phyloP scores from a whole-genome alignment of 805 yeast genomes.

The Ogataea nitratoaversa region DNA sequence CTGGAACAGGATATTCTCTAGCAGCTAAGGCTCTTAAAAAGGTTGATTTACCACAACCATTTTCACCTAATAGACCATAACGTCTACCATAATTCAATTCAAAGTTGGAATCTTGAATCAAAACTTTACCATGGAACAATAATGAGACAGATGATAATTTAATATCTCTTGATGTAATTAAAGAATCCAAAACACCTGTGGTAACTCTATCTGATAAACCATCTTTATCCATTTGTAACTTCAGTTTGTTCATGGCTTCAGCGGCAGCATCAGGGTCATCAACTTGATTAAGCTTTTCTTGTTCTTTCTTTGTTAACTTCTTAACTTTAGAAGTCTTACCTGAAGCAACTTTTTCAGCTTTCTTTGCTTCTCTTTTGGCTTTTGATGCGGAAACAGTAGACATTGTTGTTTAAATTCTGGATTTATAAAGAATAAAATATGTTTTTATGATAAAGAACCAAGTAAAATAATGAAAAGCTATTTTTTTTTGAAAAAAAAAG shows the following conservation, averaged over 20 bases:
- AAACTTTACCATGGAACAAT: slow-evolving; percentile 95
- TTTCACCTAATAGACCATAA: slow-evolving; percentile 96
- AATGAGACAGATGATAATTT: slow-evolving; percentile 86
- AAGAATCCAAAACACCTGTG: slow-evolving; percentile 91
- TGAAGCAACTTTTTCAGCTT: slow-evolving; percentile 86
- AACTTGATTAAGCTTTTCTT: slow-evolving; percentile 33
- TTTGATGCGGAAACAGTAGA: slow-evolving; percentile 79
- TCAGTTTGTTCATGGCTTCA: slow-evolving; percentile 76
- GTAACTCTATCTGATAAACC: slow-evolving; percentile 96
- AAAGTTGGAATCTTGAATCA: slow-evolving; percentile 84
- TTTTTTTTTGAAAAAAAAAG: too few species aligned
- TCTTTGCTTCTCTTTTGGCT: slow-evolving; percentile 97
- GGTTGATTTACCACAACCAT: slow-evolving; percentile 98
- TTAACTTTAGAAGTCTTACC: slow-evolving; percentile 60
- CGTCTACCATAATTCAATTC: slow-evolving; percentile 97
- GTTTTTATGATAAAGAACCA: background rate
- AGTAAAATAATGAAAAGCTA: too few species aligned
- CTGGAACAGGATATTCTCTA: slow-evolving; percentile 94
- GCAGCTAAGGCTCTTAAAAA: slow-evolving; percentile 91
- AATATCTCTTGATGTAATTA: slow-evolving; percentile 88
- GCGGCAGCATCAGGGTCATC: slow-evolving; percentile 63
- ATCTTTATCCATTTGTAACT: slow-evolving; percentile 88
- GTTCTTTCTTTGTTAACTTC: slow-evolving; percentile 59
- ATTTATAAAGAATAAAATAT: background rate
- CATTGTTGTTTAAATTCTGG: slow-evolving; percentile 18